phyloP scores from a whole-genome alignment of 371 early-diverging fungal genomes.

The Choanephora cucurbitarum region DNA sequence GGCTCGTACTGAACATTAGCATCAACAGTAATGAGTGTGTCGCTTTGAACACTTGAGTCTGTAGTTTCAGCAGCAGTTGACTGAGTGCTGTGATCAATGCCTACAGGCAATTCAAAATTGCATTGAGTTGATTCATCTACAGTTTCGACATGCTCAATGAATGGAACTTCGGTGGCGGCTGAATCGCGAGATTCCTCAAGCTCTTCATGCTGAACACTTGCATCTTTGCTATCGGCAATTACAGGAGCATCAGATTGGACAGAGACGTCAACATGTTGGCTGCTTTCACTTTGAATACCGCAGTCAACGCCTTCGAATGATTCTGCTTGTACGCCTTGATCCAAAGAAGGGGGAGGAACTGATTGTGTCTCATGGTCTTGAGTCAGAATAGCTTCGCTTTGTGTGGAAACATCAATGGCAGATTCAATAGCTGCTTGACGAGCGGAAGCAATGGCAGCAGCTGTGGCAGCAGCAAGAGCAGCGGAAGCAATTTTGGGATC shows the following conservation, averaged over 20 bases:
- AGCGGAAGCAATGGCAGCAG: slow-evolving; percentile 7
- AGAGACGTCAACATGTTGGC: slow-evolving; percentile 5
- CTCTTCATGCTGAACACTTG: slow-evolving; percentile 13
- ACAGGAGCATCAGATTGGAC: slow-evolving; percentile 12
- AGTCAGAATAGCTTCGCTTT: slow-evolving; percentile 6
- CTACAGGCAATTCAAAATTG: slow-evolving; percentile 5
- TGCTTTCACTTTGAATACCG: slow-evolving; percentile 6
- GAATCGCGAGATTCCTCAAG: neutral
- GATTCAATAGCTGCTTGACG: neutral
- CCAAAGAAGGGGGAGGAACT: slow-evolving; percentile 1
- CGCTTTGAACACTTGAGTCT: slow-evolving; percentile 14
- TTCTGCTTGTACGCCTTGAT: slow-evolving; percentile 17
- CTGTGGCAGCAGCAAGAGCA: slow-evolving; percentile 4
- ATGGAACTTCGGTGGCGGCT: neutral
- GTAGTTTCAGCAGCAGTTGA: slow-evolving; percentile 2
- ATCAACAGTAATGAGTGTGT: slow-evolving; percentile 4
- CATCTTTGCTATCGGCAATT: slow-evolving; percentile 11
- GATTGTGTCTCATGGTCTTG: slow-evolving; percentile 11
- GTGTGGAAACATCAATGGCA: slow-evolving; percentile 13
- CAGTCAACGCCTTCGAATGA: slow-evolving; percentile 1
- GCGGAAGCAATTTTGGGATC: slow-evolving; percentile 8
- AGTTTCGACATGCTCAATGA: neutral
- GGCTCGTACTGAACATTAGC: slow-evolving; percentile 10
- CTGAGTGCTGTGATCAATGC: slow-evolving; percentile 19
- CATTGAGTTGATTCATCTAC: slow-evolving; percentile 17